These are phyloP conservation scores for Saksenaea oblongispora DNA, from an alignment of 371 early-diverging fungal genomes.

Conservation along the genomic window DNA sequence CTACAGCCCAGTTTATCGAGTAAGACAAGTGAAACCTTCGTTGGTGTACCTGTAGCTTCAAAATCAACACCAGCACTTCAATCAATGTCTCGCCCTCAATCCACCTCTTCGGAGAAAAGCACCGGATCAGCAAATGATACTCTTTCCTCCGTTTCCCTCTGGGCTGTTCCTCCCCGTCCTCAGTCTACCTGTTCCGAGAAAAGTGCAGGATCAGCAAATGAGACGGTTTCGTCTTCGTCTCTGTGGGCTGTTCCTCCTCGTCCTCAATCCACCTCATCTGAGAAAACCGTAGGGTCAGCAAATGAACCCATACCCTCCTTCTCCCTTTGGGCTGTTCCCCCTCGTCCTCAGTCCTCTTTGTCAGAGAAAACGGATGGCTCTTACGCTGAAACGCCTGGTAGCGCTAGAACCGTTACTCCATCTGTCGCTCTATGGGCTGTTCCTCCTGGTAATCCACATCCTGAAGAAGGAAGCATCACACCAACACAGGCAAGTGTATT, in stretches of 20 bases:
- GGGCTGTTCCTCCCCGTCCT: slow-evolving; percentile 13
- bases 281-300: slow-evolving; percentile 8
- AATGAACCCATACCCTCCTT: neutral
- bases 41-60: neutral
- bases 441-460: neutral
- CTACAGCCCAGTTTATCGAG: neutral
- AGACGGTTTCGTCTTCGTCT: neutral
- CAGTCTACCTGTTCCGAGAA: slow-evolving; percentile 7
- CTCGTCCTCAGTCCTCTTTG: slow-evolving; percentile 1
- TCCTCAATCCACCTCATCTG: slow-evolving; percentile 1
- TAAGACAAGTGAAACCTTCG: neutral
- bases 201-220: neutral
- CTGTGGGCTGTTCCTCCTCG: slow-evolving; percentile 16
- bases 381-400: neutral
- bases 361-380: neutral
- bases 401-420: neutral
- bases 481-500: slow-evolving; percentile 1
- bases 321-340: slow-evolving; percentile 15
- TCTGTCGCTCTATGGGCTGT: slow-evolving; percentile 3
- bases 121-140: neutral
- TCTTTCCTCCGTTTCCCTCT: slow-evolving; percentile 1
- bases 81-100: slow-evolving; percentile 13
- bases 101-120: slow-evolving; percentile 12
- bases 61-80: neutral
- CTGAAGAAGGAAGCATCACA: neutral